phyloP scores from a whole-genome alignment of 148 eudicot species.

The Chenopodium formosanum region DNA sequence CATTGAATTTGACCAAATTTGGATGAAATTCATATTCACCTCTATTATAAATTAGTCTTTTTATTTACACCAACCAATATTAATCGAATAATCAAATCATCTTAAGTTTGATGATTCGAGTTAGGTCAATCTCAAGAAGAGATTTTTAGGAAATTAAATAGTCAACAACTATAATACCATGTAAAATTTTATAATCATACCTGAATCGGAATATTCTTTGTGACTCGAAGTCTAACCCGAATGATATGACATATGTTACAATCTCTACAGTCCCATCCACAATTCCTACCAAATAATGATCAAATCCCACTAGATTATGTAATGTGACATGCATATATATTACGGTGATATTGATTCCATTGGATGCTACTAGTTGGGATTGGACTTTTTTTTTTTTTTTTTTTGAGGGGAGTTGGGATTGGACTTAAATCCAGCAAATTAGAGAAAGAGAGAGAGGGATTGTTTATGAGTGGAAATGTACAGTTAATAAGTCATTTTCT shows the following conservation, averaged over 20 bases:
- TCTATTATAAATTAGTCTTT: too few relatives aligned
- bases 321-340: slow-evolving; percentile 18
- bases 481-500: slow-evolving; percentile 36
- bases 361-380: slow-evolving; percentile 7
- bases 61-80: neutral
- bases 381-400: too few relatives aligned
- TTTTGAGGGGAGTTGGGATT: slow-evolving; percentile 13
- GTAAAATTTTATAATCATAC: too few relatives aligned
- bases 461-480: slow-evolving; percentile 15
- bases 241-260: neutral
- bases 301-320: slow-evolving; percentile 18
- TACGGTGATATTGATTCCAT: slow-evolving; percentile 22
- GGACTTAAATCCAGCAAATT: slow-evolving; percentile 15
- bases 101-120: neutral
- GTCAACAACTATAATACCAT: too few relatives aligned
- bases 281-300: neutral
- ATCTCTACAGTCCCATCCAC: neutral
- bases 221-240: too few relatives aligned
- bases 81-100: too few relatives aligned
- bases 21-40: too few relatives aligned
- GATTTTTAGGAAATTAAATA: too few relatives aligned
- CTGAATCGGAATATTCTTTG: too few relatives aligned
- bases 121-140: neutral
- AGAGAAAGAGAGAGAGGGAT: neutral
- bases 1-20: too few relatives aligned